Conservation (phyloP, 192 early-diverging fungal species). For the Spinellus fusiger region DNA sequence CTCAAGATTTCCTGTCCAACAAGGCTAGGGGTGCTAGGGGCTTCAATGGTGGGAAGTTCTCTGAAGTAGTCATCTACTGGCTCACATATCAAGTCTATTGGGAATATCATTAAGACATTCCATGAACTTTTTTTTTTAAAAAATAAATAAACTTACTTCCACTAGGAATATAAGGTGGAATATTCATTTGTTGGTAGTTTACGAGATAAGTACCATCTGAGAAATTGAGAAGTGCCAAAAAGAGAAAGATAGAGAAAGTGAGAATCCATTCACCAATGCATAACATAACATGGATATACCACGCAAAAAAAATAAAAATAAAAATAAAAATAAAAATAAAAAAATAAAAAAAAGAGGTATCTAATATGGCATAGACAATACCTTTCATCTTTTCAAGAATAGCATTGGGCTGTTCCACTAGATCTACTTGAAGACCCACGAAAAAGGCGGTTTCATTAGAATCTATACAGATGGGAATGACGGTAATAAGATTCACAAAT, state of each 20-base stretch:
- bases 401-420: constrained; percentile 64
- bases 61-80: constrained; percentile 35
- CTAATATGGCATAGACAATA: not conserved
- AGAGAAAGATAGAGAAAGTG: no score
- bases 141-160: not conserved
- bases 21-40: constrained; percentile 16
- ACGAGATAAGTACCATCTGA: constrained; percentile 47
- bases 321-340: not conserved
- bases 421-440: constrained; percentile 58
- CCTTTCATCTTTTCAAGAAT: constrained; percentile 56
- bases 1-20: constrained; percentile 31
- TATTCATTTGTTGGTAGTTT: constrained; percentile 42
- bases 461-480: constrained; percentile 45
- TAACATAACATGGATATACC: no score
- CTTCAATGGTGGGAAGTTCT: constrained; percentile 24
- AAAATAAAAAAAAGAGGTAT: not conserved
- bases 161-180: constrained; percentile 34
- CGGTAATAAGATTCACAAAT: constrained; percentile 60
- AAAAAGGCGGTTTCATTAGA: constrained; percentile 45
- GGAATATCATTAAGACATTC: not conserved
- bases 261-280: no score
- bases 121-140: not conserved
- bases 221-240: no score
- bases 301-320: not conserved
- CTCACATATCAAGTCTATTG: constrained; percentile 1